These are phyloP conservation scores for Diplogelasinospora grovesii DNA, from an alignment of 495 filamentous ascomycete genomes.

Conservation along the genomic window DNA sequence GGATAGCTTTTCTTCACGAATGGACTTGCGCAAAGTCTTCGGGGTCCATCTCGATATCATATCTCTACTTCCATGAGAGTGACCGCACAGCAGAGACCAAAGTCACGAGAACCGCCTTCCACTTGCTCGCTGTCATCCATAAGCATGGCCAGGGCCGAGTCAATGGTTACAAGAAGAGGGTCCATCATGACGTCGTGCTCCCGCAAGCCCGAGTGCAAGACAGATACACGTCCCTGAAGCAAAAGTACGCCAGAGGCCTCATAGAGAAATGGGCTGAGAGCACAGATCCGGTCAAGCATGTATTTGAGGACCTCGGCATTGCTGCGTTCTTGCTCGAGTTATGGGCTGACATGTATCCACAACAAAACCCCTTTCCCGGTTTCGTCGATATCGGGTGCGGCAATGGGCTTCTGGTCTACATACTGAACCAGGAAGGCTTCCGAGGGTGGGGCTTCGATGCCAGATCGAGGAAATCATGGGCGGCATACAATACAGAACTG, in stretches of 20 bases:
- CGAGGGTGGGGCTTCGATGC: constrained; percentile 88
- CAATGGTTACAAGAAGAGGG: constrained; percentile 62
- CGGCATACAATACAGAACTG: constrained; percentile 45
- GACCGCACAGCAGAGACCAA: constrained; percentile 35
- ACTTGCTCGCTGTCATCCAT: constrained; percentile 63
- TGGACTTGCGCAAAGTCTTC: constrained; percentile 34
- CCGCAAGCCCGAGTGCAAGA: constrained; percentile 69
- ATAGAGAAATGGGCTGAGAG: constrained; percentile 70
- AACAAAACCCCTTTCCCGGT: constrained; percentile 57
- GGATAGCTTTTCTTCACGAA: constrained; percentile 67
- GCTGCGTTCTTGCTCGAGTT: constrained; percentile 90
- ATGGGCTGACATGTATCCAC: constrained; percentile 85
- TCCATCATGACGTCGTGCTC: constrained; percentile 69
- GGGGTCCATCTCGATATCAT: constrained; percentile 60
- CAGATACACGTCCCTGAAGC: constrained; percentile 75
- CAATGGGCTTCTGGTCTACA: constrained; percentile 85
- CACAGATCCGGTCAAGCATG: constrained; percentile 85
- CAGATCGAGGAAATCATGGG: constrained; percentile 74
- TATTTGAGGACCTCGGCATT: constrained; percentile 91
- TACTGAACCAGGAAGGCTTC: constrained; percentile 79
- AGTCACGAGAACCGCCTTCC: constrained; percentile 62
- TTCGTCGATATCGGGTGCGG: constrained; percentile 97
- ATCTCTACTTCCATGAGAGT: constrained; percentile 49
- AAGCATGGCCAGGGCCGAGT: constrained; percentile 65
- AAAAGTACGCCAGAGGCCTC: constrained; percentile 61